Conservation (phyloP, 2,329 filamentous ascomycete genomes). For the Penicillium sp. region DNA sequence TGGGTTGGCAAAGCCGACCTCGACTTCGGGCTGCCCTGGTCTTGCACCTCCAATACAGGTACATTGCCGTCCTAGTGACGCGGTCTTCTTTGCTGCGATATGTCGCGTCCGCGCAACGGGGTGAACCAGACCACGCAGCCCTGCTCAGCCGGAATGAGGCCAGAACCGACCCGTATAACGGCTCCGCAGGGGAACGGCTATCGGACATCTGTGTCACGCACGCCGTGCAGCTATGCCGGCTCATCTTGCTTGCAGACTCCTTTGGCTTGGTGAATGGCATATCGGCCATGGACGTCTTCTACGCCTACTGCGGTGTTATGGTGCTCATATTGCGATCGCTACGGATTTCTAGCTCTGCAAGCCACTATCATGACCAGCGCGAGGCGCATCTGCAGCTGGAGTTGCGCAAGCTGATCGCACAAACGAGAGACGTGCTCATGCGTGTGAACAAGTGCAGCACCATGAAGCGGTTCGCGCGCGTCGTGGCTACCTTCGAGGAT, state of each 20-base stretch:
- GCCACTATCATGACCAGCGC: conserved; percentile 2
- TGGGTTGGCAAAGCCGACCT: conserved; percentile 7
- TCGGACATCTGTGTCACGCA: conserved; percentile 27
- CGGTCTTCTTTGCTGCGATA: conserved; percentile 5
- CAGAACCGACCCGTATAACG: conserved; percentile 1
- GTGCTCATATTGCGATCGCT: conserved; percentile 27
- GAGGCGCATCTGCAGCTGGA: neutral
- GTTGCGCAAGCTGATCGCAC: conserved; percentile 1
- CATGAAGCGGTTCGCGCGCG: conserved; percentile 7
- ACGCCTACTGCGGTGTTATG: conserved; percentile 38
- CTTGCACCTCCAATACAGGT: conserved; percentile 8
- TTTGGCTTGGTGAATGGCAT: conserved; percentile 33
- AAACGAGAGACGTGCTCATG: conserved; percentile 6
- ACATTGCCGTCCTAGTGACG: conserved; percentile 6
- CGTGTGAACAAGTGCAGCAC: conserved; percentile 7
- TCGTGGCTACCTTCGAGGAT: conserved; percentile 10
- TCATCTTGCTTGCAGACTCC: conserved; percentile 35
- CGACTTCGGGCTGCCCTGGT: conserved; percentile 5
- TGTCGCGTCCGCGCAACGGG: neutral
- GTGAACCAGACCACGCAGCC: neutral
- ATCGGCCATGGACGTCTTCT: conserved; percentile 39
- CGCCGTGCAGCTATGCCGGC: conserved; percentile 33
- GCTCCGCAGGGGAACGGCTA: neutral
- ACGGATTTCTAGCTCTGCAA: conserved; percentile 6
- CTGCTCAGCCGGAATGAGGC: neutral